phyloP scores from a whole-genome alignment of 495 filamentous ascomycete genomes.

The Coniosporium apollinis region DNA sequence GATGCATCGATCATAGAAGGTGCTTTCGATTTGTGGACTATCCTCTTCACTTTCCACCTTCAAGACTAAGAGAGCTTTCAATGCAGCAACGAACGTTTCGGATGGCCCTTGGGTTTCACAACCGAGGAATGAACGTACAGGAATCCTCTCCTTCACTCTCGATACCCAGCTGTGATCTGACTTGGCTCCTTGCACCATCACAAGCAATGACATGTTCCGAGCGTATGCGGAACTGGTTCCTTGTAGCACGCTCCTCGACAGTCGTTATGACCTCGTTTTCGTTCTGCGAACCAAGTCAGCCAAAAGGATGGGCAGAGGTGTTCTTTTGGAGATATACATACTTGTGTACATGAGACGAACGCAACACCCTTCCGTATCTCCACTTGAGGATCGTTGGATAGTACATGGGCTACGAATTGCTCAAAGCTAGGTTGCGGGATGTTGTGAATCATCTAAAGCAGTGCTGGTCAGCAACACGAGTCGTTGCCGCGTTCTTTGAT shows the following conservation, averaged over 20 bases:
- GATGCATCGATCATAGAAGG: too few species aligned
- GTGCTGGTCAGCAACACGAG: neutral
- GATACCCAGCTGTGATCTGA: slow-evolving; percentile 20
- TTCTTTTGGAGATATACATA: neutral
- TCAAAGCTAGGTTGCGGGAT: slow-evolving; percentile 14
- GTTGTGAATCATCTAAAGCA: slow-evolving; percentile 14
- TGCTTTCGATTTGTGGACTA: too few species aligned
- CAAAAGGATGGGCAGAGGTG: neutral
- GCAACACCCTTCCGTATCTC: slow-evolving; percentile 9
- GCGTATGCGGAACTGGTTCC: slow-evolving; percentile 3
- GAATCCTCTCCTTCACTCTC: slow-evolving; percentile 25
- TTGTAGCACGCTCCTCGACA: slow-evolving; percentile 8
- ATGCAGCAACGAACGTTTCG: too few species aligned
- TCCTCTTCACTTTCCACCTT: too few species aligned
- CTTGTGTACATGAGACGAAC: slow-evolving; percentile 9
- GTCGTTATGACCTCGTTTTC: slow-evolving; percentile 4
- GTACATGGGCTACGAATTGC: slow-evolving; percentile 6
- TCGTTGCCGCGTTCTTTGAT: too few species aligned
- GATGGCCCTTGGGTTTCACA: neutral
- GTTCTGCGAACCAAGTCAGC: too few species aligned
- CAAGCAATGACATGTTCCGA: slow-evolving; percentile 19
- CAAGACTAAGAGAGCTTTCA: too few species aligned
- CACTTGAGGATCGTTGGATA: slow-evolving; percentile 1
- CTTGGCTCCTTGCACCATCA: slow-evolving; percentile 22
- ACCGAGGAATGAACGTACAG: slow-evolving; percentile 9